Percentiles rank a stretch among this genome's conserved stretches.
Evolutionary conservation across 257 asterid species (phyloP).

Genomic region (Solanum piurae): DNA sequence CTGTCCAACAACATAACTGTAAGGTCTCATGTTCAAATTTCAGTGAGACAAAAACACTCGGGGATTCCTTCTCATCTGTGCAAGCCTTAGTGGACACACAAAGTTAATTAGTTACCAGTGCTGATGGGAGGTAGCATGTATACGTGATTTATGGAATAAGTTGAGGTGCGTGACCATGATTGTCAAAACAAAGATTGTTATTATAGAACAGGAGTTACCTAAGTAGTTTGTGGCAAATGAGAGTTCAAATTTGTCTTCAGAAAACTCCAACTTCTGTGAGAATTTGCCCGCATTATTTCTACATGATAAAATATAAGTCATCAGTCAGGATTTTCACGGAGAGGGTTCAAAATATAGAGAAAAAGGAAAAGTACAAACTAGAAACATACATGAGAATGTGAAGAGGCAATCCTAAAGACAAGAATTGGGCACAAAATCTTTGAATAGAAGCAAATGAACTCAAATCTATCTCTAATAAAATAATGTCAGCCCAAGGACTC

Average conservation of each 20-base stretch:
- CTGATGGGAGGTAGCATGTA: neutral
- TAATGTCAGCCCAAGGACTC: slow-evolving; percentile 51
- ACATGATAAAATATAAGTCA: slow-evolving; percentile 5
- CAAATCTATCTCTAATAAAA: slow-evolving; percentile 68
- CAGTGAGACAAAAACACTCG: neutral
- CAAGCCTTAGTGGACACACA: neutral
- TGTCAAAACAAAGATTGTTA: neutral
- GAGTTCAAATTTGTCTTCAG: slow-evolving; percentile 87
- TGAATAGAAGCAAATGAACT: slow-evolving; percentile 66
- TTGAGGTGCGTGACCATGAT: neutral
- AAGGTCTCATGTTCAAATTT: neutral
- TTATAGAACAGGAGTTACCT: slow-evolving; percentile 20
- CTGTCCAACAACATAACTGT: slow-evolving; percentile 14
- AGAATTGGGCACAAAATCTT: slow-evolving; percentile 52
- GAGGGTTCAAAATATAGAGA: neutral
- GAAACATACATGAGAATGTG: slow-evolving; percentile 61
- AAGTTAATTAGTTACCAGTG: neutral
- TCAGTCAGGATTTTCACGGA: neutral
- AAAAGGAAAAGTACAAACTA: neutral
- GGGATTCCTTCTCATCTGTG: neutral
- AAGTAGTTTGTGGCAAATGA: slow-evolving; percentile 87
- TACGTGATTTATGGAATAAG: neutral
- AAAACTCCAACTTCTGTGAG: slow-evolving; percentile 70
- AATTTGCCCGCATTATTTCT: slow-evolving; percentile 97
- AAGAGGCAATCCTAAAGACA: slow-evolving; percentile 62